phyloP scores from a whole-genome alignment of 345 rosid species.

The Firmiana major region DNA sequence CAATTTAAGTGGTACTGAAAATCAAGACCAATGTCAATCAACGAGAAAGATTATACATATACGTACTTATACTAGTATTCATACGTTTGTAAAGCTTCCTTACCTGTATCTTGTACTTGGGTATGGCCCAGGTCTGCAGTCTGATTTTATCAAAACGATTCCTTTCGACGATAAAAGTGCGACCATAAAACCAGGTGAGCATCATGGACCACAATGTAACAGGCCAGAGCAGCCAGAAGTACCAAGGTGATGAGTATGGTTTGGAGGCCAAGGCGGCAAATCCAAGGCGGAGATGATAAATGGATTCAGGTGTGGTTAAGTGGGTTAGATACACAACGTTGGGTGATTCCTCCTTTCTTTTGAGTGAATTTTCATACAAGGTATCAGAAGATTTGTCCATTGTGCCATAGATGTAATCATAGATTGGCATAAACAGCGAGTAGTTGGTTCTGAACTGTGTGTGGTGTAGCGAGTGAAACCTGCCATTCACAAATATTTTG shows the following conservation, averaged over 20 bases:
- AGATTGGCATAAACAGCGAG: slow-evolving; percentile 51
- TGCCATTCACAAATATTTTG: neutral
- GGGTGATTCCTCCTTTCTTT: slow-evolving; percentile 38
- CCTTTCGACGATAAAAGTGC: slow-evolving; percentile 45
- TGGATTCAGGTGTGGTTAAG: slow-evolving; percentile 48
- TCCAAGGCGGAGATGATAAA: slow-evolving; percentile 56
- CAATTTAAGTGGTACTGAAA: slow-evolving; percentile 39
- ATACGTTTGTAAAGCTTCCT: neutral
- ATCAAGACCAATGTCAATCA: neutral
- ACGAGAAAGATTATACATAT: neutral
- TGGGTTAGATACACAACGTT: slow-evolving; percentile 56
- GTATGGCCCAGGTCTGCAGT: slow-evolving; percentile 69
- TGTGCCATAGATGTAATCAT: slow-evolving; percentile 45
- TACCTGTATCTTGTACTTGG: slow-evolving; percentile 64
- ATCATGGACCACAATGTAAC: slow-evolving; percentile 31
- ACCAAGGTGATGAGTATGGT: slow-evolving; percentile 36
- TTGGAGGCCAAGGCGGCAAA: slow-evolving; percentile 50
- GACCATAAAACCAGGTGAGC: slow-evolving; percentile 35
- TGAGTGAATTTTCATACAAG: slow-evolving; percentile 30
- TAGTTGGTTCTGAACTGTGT: slow-evolving; percentile 51
- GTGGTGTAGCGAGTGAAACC: slow-evolving; percentile 56
- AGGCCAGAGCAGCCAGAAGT: slow-evolving; percentile 38
- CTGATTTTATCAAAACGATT: slow-evolving; percentile 40
- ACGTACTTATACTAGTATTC: neutral
- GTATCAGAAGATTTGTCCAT: slow-evolving; percentile 31